Evolutionary conservation across 441 rosid genomes (phyloP).

Genomic region (Adansonia madagascariensis): DNA sequence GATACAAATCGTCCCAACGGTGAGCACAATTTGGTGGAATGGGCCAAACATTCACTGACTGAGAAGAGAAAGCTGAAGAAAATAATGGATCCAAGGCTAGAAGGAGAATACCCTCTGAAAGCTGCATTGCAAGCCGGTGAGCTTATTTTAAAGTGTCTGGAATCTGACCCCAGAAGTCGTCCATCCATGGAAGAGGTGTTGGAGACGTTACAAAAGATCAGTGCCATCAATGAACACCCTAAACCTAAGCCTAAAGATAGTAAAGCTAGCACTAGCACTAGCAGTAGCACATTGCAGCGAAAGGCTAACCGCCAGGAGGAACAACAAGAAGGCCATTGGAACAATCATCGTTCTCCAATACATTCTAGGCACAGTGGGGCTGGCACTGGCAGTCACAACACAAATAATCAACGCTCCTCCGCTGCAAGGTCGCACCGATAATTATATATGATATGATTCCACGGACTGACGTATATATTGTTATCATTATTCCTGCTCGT

Average conservation of each 20-base stretch:
- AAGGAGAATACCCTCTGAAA: conserved; percentile 50
- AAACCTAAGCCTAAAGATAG: conserved; percentile 43
- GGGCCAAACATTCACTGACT: conserved; percentile 53
- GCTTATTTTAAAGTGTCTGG: conserved; percentile 58
- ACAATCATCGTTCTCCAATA: neutral
- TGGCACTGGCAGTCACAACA: neutral
- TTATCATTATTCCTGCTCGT: neutral
- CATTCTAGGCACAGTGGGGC: neutral
- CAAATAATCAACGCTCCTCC: neutral
- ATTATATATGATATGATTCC: neutral
- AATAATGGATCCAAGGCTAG: conserved; percentile 71
- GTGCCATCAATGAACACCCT: conserved; percentile 38
- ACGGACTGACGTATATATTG: neutral
- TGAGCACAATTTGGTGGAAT: conserved; percentile 59
- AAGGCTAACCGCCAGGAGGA: neutral
- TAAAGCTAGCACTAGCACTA: neutral
- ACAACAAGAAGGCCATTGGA: neutral
- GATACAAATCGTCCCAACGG: conserved; percentile 58
- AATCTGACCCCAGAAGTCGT: conserved; percentile 61
- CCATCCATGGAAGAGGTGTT: conserved; percentile 77
- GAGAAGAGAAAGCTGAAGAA: conserved; percentile 57
- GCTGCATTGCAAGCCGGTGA: conserved; percentile 56
- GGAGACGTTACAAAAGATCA: conserved; percentile 42
- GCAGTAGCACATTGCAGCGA: neutral
- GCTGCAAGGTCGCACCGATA: neutral